Evolutionary conservation across 2,329 filamentous ascomycete species (phyloP).

Genomic region (Volutella citrinella): DNA sequence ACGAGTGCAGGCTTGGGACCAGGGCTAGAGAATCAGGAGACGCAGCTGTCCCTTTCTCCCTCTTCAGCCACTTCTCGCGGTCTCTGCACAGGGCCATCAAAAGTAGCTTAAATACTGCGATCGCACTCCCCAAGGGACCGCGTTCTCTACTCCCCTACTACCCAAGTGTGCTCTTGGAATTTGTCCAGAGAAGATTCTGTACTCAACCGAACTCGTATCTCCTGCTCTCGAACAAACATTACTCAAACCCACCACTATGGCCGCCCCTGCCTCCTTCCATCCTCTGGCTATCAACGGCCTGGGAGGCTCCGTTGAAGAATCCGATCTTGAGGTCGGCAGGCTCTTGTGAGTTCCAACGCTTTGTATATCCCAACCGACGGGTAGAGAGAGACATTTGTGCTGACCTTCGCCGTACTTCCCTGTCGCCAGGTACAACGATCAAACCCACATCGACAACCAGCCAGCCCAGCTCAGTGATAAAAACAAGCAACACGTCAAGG

Average conservation of each 20-base stretch:
- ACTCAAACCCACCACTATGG: background rate
- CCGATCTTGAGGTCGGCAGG: background rate
- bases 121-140: too few species aligned
- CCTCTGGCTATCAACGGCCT: background rate
- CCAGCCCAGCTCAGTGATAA: background rate
- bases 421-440: background rate
- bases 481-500: background rate
- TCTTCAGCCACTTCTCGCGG: too few species aligned
- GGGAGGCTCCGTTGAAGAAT: background rate
- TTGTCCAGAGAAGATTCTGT: too few species aligned
- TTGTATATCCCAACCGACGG: background rate
- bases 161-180: too few species aligned
- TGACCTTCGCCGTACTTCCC: background rate
- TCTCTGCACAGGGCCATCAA: too few species aligned
- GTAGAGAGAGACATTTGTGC: background rate
- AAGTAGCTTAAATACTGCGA: too few species aligned
- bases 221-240: background rate
- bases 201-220: too few species aligned
- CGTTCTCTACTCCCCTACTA: too few species aligned
- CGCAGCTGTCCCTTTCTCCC: too few species aligned
- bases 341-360: background rate
- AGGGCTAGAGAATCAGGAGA: too few species aligned
- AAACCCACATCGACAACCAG: background rate
- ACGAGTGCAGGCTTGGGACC: too few species aligned
- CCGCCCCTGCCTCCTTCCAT: background rate